Conservation (phyloP, 176 grass and related monocot genomes). For the Phragmites australis region DNA sequence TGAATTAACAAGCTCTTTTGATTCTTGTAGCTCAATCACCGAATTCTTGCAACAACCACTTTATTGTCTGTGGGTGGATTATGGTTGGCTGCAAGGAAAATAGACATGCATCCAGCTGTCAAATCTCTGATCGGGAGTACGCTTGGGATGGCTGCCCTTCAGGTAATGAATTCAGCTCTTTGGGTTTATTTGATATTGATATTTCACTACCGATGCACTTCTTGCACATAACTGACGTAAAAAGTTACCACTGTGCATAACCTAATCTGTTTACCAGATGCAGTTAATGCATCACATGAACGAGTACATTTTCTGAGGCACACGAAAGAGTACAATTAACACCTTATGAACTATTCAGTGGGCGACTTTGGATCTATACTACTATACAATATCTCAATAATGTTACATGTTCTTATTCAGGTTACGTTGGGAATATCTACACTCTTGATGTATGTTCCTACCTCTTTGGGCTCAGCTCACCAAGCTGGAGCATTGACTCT, state of each 20-base stretch:
- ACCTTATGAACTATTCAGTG: not conserved
- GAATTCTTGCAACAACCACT: conserved; percentile 76
- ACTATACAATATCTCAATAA: not conserved
- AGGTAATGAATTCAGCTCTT: conserved; percentile 53
- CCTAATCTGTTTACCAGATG: not conserved
- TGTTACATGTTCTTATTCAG: conserved; percentile 41
- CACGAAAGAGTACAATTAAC: not conserved
- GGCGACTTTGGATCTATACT: not conserved
- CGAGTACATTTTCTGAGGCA: not conserved
- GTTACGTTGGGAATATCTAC: conserved; percentile 94
- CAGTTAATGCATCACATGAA: not conserved
- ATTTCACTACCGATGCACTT: not conserved
- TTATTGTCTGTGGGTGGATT: conserved; percentile 66
- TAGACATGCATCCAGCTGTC: conserved; percentile 83
- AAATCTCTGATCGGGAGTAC: conserved; percentile 74
- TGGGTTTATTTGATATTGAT: not conserved
- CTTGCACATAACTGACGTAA: not conserved
- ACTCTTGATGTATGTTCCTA: conserved; percentile 81
- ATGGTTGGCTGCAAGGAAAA: conserved; percentile 75
- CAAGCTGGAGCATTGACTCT: conserved; percentile 93
- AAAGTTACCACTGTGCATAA: not conserved
- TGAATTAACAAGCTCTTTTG: conserved; percentile 25
- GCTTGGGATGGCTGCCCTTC: conserved; percentile 80
- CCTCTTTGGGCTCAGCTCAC: conserved; percentile 86
- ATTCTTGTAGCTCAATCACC: conserved; percentile 76